Evolutionary conservation across 169 alveolate species (phyloP).

Genomic region (Cryptosporidium felis): DNA sequence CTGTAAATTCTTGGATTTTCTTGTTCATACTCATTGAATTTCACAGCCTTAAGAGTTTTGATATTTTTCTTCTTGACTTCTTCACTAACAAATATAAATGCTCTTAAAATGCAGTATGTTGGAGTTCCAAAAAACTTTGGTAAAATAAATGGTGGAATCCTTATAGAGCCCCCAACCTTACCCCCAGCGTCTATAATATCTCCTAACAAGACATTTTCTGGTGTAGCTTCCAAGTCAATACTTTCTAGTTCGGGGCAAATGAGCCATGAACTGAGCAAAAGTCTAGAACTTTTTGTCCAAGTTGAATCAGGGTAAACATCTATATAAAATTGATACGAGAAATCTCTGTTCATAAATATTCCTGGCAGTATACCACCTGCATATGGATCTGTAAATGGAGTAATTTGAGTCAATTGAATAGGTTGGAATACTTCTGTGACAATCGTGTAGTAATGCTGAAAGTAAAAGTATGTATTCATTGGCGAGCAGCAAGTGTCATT

Average conservation of each 20-base stretch:
- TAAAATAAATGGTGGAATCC: constrained; percentile 35
- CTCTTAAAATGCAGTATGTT: constrained; percentile 61
- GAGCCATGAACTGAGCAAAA: constrained; percentile 28
- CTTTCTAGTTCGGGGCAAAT: constrained; percentile 55
- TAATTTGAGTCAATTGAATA: constrained; percentile 51
- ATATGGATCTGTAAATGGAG: constrained; percentile 64
- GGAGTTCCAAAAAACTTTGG: constrained; percentile 30
- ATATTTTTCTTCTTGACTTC: background rate
- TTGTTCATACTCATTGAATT: constrained; percentile 7
- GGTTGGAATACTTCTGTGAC: constrained; percentile 58
- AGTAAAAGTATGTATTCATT: constrained; percentile 33
- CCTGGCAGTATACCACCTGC: constrained; percentile 67
- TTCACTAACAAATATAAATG: constrained; percentile 42
- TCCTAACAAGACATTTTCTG: constrained; percentile 8
- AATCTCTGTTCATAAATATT: constrained; percentile 62
- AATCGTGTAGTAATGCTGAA: constrained; percentile 50
- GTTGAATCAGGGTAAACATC: constrained; percentile 42
- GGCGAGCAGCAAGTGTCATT: constrained; percentile 69
- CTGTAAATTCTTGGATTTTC: constrained; percentile 16
- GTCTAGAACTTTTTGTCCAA: constrained; percentile 26
- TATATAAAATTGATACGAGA: constrained; percentile 49
- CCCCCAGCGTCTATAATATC: constrained; percentile 25
- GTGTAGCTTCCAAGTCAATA: constrained; percentile 15
- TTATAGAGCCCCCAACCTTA: constrained; percentile 56
- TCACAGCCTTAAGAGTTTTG: background rate